A percentile compares a stretch with the other conserved stretches of the same genome.
Conservation (phyloP, 306 rosid species). For the Amphicarpaea edgeworthii region DNA sequence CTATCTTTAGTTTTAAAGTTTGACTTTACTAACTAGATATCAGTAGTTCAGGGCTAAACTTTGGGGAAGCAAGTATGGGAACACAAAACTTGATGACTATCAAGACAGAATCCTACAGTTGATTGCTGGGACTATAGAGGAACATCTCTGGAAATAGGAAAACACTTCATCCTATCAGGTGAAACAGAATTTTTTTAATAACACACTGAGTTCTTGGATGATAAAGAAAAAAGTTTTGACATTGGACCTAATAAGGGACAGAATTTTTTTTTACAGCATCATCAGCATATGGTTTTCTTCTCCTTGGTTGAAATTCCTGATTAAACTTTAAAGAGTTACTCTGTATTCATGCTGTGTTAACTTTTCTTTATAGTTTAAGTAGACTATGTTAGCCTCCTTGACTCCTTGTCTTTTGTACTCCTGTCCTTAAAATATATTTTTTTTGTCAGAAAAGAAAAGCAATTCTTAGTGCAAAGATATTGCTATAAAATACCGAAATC, state of each 20-base stretch:
- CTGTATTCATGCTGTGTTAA: conserved; percentile 2
- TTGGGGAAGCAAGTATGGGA: neutral
- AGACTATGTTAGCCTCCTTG: conserved; percentile 29
- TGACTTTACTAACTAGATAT: conserved; percentile 7
- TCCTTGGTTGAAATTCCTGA: conserved; percentile 20
- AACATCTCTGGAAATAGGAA: conserved; percentile 34
- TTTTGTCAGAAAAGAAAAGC: neutral
- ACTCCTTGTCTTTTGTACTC: conserved; percentile 18
- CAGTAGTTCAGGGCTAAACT: conserved; percentile 13
- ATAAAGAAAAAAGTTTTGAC: conserved; percentile 3
- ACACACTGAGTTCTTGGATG: conserved; percentile 9
- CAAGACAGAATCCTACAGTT: neutral
- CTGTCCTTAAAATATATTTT: neutral
- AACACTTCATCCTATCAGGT: conserved; percentile 33
- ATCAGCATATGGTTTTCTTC: conserved; percentile 33
- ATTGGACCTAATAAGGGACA: neutral
- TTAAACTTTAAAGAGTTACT: conserved; percentile 22
- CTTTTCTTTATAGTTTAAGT: conserved; percentile 30
- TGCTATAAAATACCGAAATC: conserved; percentile 24
- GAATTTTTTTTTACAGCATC: conserved; percentile 5
- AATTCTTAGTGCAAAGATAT: conserved; percentile 25
- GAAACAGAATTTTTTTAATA: neutral
- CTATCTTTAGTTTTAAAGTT: conserved; percentile 15
- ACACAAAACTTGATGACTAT: conserved; percentile 5
- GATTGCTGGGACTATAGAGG: conserved; percentile 17